These are phyloP conservation scores for Pyrenophora tritici-repentis DNA, from an alignment of 2,329 filamentous ascomycete genomes.

Conservation along the genomic window DNA sequence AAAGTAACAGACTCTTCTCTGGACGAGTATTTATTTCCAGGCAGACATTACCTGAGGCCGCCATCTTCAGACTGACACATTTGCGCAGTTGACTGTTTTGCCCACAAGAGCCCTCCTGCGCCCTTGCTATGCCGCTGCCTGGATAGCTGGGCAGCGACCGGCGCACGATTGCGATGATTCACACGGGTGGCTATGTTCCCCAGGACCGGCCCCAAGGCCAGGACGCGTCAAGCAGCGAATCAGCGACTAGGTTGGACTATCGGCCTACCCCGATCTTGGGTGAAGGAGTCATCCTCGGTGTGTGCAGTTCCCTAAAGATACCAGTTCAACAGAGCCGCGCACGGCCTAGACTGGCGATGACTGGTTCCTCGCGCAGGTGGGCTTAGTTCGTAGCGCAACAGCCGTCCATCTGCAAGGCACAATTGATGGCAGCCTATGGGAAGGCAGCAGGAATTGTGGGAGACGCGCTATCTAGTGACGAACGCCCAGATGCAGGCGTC, in stretches of 20 bases:
- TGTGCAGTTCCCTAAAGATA: slow-evolving; percentile 18
- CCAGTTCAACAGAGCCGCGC: slow-evolving; percentile 17
- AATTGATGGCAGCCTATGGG: slow-evolving; percentile 26
- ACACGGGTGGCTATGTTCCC: slow-evolving; percentile 36
- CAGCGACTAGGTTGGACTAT: slow-evolving; percentile 29
- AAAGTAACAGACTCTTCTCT: slow-evolving; percentile 14
- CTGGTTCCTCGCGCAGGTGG: slow-evolving; percentile 4
- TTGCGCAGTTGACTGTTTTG: slow-evolving; percentile 22
- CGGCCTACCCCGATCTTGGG: slow-evolving; percentile 6
- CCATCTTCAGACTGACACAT: slow-evolving; percentile 11
- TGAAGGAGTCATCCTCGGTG: slow-evolving; percentile 33
- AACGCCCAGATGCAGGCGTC: slow-evolving; percentile 26
- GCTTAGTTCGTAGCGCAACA: neutral
- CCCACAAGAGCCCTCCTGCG: slow-evolving; percentile 34
- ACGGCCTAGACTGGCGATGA: slow-evolving; percentile 15
- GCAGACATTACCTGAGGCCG: slow-evolving; percentile 44
- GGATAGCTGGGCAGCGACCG: slow-evolving; percentile 22
- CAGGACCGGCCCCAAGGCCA: slow-evolving; percentile 31
- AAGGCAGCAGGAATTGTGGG: slow-evolving; percentile 13
- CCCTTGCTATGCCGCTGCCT: slow-evolving; percentile 30
- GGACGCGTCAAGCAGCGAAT: slow-evolving; percentile 19
- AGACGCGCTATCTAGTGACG: slow-evolving; percentile 24
- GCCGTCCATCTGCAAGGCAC: slow-evolving; percentile 34
- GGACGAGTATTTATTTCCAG: slow-evolving; percentile 34
- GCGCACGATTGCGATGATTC: slow-evolving; percentile 33